Conservation (phyloP, 352 stramenopile species). For the Phytophthora pini region DNA sequence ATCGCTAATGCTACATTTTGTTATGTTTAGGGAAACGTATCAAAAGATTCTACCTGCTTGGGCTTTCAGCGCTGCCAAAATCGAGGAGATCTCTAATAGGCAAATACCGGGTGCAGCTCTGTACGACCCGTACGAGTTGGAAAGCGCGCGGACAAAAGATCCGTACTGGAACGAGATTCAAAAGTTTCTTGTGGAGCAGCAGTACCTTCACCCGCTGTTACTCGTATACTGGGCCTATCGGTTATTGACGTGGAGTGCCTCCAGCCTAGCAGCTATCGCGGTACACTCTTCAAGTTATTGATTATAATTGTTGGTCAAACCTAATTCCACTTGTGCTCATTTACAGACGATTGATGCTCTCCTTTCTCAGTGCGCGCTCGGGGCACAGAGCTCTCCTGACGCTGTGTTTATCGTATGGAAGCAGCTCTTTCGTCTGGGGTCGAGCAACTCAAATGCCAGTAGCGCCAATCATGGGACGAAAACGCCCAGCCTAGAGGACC, state of each 20-base stretch:
- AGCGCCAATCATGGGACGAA: slow-evolving; percentile 15
- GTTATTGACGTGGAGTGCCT: slow-evolving; percentile 74
- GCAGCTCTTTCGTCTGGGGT: slow-evolving; percentile 58
- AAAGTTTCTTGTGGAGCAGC: slow-evolving; percentile 58
- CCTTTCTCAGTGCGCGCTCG: slow-evolving; percentile 63
- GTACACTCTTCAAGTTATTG: slow-evolving; percentile 35
- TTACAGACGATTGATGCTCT: slow-evolving; percentile 71
- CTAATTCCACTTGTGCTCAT: neutral
- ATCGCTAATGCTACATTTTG: slow-evolving; percentile 4
- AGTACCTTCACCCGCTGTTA: slow-evolving; percentile 71
- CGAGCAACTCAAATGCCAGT: slow-evolving; percentile 2
- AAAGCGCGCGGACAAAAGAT: slow-evolving; percentile 74
- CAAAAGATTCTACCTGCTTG: slow-evolving; percentile 45
- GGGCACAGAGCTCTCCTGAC: slow-evolving; percentile 58
- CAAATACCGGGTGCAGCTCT: slow-evolving; percentile 18
- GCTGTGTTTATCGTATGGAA: slow-evolving; percentile 66
- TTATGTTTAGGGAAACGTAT: slow-evolving; percentile 40
- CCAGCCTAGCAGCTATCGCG: slow-evolving; percentile 57
- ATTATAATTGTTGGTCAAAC: too few relatives aligned
- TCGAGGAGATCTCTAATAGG: slow-evolving; percentile 22
- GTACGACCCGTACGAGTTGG: slow-evolving; percentile 74
- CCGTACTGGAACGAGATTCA: slow-evolving; percentile 86
- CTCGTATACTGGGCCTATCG: slow-evolving; percentile 73
- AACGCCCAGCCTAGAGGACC: slow-evolving; percentile 20
- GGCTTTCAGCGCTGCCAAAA: slow-evolving; percentile 45